Evolutionary conservation across 1,284 basidiomycete species (phyloP).

Genomic region (Cryptococcus neoformans): DNA sequence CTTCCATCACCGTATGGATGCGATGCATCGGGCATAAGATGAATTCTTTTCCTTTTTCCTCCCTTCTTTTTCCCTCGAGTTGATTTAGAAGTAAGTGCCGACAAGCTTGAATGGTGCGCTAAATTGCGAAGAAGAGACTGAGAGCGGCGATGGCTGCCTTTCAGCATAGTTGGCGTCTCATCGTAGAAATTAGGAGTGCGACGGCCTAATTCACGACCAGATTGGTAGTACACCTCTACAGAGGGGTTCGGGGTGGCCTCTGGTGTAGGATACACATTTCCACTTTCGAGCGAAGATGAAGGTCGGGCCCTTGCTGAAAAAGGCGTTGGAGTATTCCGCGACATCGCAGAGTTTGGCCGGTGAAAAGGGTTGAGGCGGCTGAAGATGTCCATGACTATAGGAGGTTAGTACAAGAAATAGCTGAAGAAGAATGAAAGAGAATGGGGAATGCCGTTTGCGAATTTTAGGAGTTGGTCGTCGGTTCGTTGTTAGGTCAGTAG

Average conservation of each 20-base stretch:
- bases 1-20: not conserved
- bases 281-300: conserved; percentile 14
- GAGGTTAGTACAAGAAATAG: not conserved
- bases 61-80: conserved; percentile 12
- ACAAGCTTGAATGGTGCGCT: conserved; percentile 33
- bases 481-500: too few species aligned
- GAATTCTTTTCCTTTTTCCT: conserved; percentile 4
- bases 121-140: conserved; percentile 22
- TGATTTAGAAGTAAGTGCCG: conserved; percentile 23
- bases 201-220: not conserved
- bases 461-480: too few species aligned
- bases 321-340: conserved; percentile 5
- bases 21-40: not conserved
- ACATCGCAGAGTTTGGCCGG: conserved; percentile 8
- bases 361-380: conserved; percentile 19
- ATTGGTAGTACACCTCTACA: not conserved
- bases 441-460: not conserved
- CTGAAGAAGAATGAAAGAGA: not conserved
- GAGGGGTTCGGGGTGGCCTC: conserved; percentile 2
- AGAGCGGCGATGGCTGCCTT: not conserved
- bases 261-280: not conserved
- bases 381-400: conserved; percentile 18
- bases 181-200: too few species aligned
- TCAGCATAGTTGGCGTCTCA: not conserved
- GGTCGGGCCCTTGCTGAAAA: conserved; percentile 2